Base-by-base conservation (phyloP, 2,329 filamentous ascomycete species). In the Chrysoporthe puriensis region DNA sequence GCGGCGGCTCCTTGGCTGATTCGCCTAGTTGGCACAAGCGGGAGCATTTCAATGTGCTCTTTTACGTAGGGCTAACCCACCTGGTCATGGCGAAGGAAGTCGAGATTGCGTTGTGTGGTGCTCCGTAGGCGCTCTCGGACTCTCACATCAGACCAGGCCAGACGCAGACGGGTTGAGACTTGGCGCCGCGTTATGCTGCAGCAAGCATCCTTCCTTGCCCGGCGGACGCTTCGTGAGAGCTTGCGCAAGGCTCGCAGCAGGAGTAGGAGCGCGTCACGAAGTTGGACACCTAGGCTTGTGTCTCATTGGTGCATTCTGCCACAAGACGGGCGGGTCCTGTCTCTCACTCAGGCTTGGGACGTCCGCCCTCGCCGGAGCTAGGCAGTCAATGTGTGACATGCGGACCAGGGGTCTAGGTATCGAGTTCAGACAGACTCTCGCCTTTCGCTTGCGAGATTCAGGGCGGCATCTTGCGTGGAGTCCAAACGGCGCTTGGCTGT, bases 101-200 rank as follows among this genome's bases (percentile, higher is more conserved):
- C 61, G 32, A 63, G 61, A 63, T 32, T 63, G 43, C 32, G 32
- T 36, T 56, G 36, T 61, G 48, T 54, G 26, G 13, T 54, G 32
- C 50, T 16, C 50, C 16, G 43, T 63, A 66, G 60, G 64, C 61
- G 64, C 67, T 54, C 67, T 67, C 67, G 63, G 64, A 62, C 62
- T 65, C 57, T 62, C 65, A 68, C 63, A 61, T 65, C 68, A 69
- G 62, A 69, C 62, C 66, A 69, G 62, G 54, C 66, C 54, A 67
- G 66, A 62, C 62, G 68, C 54, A 65, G 56, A 64, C 61, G 62
- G 63, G 62, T 60, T 66, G 21, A 50, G 68, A 63, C 66, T 68
- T 66, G 66, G 68, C 68, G 68, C 68, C 68, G 68, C 66, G 44
- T 68, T 70, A 68, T 69, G 66, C 68, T 65, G 68, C 68, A 66